Base-by-base conservation (phyloP, 495 filamentous ascomycete species). In the Hypoxylon perforatum region DNA sequence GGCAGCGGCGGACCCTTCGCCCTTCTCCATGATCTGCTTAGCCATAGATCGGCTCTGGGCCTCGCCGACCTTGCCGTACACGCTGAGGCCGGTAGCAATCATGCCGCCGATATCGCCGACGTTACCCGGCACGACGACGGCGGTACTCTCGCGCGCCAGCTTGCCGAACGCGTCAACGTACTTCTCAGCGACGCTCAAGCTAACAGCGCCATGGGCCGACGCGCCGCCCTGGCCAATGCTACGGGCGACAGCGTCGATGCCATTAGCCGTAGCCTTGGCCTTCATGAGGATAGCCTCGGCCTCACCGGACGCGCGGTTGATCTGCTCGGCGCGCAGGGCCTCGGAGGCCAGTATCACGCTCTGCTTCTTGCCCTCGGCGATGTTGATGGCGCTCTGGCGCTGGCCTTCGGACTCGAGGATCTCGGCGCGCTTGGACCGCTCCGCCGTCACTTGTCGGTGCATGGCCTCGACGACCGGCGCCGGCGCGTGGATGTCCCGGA, bases 371-470 rank as follows among this genome's bases (percentile, higher is more conserved):
- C 95, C 95, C 80, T 99, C 95, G 52, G 95, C 95, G 67, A 99
- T 96, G 77, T 99, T 99, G 83, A 99, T 99, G 5, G 95, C 96
- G 66, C 87, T 91, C 82, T 99, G 95, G 28, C 95, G 83, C 78
- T 98, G 96, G 67, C 95, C 95, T 63, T 99, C 95, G 1, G 90
- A 94, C 52, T 99, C 95, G 14, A 99, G 82, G 65, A 99, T 99
- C 81, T 99, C 95, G 52, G 95, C 95, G 33, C 95, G 90, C 84
- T 99, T 99, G 67, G 90, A 93, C 1, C 95, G 88, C 81, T 99
- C 95, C 0, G 95, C 95, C 3, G 94, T 97, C 14, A 99, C 95
- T 76, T 97, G 94, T 25, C 95, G 86, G 80, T 99, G 96, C 96
- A 99, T 99, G 60, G 95, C 95, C 51, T 90, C 90, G 38, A 98